Percentiles rank a stretch among this genome's conserved stretches.
These are phyloP conservation scores for Aspergillus diversus DNA, from an alignment of 495 filamentous ascomycete genomes.

Conservation along the genomic window DNA sequence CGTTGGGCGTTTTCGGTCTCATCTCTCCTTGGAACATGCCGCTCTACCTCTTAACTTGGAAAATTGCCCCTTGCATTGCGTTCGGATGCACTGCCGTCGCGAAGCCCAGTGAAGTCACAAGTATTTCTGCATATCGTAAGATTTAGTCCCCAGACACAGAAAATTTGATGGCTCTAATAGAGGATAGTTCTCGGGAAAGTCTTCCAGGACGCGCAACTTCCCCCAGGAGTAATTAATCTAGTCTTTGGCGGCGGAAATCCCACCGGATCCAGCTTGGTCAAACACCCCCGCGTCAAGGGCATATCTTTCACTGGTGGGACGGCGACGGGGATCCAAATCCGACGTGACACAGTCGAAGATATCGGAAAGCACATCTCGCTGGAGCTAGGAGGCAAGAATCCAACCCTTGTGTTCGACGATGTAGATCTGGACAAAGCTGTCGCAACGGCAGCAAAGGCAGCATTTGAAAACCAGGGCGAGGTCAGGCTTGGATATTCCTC, in stretches of 20 bases:
- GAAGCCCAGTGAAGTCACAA: conserved; percentile 30
- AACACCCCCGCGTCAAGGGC: conserved; percentile 19
- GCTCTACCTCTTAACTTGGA: conserved; percentile 32
- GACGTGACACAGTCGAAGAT: conserved; percentile 35
- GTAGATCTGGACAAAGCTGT: conserved; percentile 26
- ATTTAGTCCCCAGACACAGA: neutral
- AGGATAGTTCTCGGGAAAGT: conserved; percentile 22
- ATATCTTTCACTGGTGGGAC: conserved; percentile 31
- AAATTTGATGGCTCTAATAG: neutral
- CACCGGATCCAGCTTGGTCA: conserved; percentile 21
- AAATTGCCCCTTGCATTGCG: conserved; percentile 50
- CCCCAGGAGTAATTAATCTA: conserved; percentile 27
- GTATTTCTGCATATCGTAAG: conserved; percentile 26
- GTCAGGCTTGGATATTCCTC: neutral
- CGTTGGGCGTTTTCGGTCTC: conserved; percentile 24
- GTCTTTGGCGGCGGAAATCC: conserved; percentile 22
- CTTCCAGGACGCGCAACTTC: conserved; percentile 24
- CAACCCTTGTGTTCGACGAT: conserved; percentile 44
- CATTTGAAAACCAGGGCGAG: conserved; percentile 45
- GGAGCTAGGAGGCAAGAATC: conserved; percentile 46
- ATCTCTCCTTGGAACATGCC: conserved; percentile 34
- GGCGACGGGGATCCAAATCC: conserved; percentile 26
- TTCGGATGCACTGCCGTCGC: conserved; percentile 43
- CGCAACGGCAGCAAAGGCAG: conserved; percentile 20
- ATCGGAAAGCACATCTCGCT: conserved; percentile 50